Percentiles rank a stretch among this genome's conserved stretches.
Evolutionary conservation across 148 eudicot genomes (phyloP).

Genomic region (Linanthus parryae): DNA sequence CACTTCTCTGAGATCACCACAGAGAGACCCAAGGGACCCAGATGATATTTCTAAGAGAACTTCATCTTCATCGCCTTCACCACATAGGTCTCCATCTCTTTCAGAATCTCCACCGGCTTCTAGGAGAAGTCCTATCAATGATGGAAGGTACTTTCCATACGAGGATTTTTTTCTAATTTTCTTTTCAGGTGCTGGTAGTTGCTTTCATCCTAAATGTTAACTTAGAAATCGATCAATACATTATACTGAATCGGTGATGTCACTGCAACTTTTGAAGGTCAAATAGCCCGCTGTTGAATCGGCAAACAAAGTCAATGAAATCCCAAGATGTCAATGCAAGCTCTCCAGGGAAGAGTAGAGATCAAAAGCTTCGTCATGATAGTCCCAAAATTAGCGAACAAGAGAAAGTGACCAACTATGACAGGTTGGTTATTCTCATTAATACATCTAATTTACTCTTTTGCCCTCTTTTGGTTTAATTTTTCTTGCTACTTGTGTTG

Average conservation of each 20-base stretch:
- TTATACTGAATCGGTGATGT: not conserved
- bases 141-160: constrained; percentile 28
- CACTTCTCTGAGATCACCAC: constrained; percentile 56
- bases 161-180: not conserved
- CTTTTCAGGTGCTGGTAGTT: not conserved
- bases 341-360: constrained; percentile 30
- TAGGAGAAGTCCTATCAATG: constrained; percentile 34
- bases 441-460: constrained; percentile 4
- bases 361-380: constrained; percentile 26
- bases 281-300: constrained; percentile 32
- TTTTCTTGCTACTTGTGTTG: not conserved
- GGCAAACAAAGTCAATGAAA: constrained; percentile 23
- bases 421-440: constrained; percentile 32
- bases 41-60: constrained; percentile 24
- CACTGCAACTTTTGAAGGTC: constrained; percentile 26
- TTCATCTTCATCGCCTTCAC: constrained; percentile 41
- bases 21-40: constrained; percentile 40
- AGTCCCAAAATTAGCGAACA: constrained; percentile 21
- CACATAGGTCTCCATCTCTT: constrained; percentile 28
- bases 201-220: not conserved
- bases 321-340: constrained; percentile 29
- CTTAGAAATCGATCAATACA: too few species aligned
- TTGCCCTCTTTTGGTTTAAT: not conserved
- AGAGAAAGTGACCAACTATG: constrained; percentile 18
- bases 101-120: constrained; percentile 24